A percentile compares a stretch with the other conserved stretches of the same genome.
Conservation (phyloP, 108 stramenopile genomes). For the Mayamaea pseudoterrestris region DNA sequence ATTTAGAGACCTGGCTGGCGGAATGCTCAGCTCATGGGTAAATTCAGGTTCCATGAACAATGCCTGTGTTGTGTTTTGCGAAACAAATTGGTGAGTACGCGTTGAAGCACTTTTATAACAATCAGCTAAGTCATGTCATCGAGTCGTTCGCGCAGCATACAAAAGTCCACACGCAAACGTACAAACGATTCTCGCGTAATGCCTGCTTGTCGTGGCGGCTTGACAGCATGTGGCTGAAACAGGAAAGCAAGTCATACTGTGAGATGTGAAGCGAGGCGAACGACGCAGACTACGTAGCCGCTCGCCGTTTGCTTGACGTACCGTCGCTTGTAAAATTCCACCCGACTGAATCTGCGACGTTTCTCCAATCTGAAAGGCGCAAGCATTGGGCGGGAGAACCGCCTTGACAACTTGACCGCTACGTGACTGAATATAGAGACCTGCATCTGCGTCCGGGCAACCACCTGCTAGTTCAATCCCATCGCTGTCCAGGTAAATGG, state of each 20-base stretch:
- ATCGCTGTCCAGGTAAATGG: conserved; percentile 54
- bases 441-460: conserved; percentile 42
- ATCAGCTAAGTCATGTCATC: no score
- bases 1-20: conserved; percentile 26
- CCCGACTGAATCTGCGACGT: conserved; percentile 84
- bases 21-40: conserved; percentile 34
- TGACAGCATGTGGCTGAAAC: conserved; percentile 82
- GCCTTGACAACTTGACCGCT: conserved; percentile 39
- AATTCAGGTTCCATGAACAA: conserved; percentile 73
- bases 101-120: no score
- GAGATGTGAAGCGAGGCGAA: no score
- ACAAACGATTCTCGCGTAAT: conserved; percentile 59
- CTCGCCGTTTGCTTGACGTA: no score
- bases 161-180: no score
- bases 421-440: conserved; percentile 72
- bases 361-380: conserved; percentile 85
- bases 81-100: no score
- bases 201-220: not conserved
- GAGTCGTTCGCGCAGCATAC: no score
- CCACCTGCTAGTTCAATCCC: conserved; percentile 16
- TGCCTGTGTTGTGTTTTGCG: no score
- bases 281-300: no score
- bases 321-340: conserved; percentile 78
- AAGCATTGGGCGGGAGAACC: conserved; percentile 35
- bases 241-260: no score